phyloP scores from a whole-genome alignment of 768 basidiomycete genomes.

The Gymnopilus junonius region DNA sequence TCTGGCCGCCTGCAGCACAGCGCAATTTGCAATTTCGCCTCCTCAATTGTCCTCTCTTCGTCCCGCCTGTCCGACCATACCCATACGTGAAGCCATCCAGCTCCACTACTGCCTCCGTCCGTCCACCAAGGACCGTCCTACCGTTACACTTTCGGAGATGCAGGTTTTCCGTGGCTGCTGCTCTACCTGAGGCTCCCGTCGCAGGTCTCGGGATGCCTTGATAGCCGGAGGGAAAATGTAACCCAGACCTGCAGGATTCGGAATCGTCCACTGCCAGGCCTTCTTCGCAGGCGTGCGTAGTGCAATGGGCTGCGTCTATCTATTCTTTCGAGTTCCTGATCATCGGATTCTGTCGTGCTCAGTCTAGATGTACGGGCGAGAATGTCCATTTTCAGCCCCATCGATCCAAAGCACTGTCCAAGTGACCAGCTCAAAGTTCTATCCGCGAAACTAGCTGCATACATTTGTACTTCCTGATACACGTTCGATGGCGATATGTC shows the following conservation, averaged over 20 bases:
- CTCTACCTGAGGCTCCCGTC: not conserved
- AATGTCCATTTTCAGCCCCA: not conserved
- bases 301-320: not conserved
- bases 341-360: not conserved
- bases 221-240: not conserved
- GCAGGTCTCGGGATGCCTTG: not conserved
- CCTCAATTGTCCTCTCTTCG: not conserved
- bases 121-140: not conserved
- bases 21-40: constrained; percentile 1
- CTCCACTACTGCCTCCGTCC: not conserved
- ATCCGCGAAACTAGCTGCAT: not conserved
- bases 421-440: no score
- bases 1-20: not conserved
- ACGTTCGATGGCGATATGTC: not conserved
- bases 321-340: not conserved
- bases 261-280: not conserved
- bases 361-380: not conserved
- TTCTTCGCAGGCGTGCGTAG: not conserved
- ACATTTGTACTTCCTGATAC: not conserved
- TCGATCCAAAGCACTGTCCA: not conserved
- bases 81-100: not conserved
- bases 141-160: not conserved
- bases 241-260: not conserved
- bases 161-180: not conserved
- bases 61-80: not conserved